Base-by-base conservation (phyloP, 169 alveolate genomes). In the Cytauxzoon felis region DNA sequence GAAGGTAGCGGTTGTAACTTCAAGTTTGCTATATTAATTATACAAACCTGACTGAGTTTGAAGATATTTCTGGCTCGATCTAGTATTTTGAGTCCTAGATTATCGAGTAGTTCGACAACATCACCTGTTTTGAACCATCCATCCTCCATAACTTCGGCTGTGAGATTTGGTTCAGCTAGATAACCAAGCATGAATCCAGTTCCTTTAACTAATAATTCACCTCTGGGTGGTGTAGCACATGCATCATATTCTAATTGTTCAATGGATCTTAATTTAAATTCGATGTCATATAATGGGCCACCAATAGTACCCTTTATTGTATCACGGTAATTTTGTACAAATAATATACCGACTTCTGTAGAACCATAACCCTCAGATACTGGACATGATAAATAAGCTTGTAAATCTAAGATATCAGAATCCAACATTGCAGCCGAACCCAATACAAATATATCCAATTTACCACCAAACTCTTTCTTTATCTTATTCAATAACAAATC, bases 61-160 rank as follows among this genome's bases (percentile, higher is more conserved):
- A 95, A 95, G 33, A 95, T 87, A 70, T 94, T 94, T 72, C 93
- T 90, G 21, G 95, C 95, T 60, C 99, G 79, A 72, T 95, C 99
- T 47, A 95, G 90, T 58, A 95, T 93, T 88, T 87, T 93, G 8
- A 95, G 65, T 0, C 93, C 92, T 58, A 93, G 92, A 52, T 80
- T 81, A 30, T 88, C 91, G 32, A 54, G 67, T 27, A 92, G 57
- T 47, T 81, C 92, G 18, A 90, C 98, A 27, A 94, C 87, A 65
- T 94, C 98, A 9, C 98, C 98, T 13, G 98, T 93, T 42, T 81
- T 90, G 49, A 90, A 68, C 94, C 96, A 94, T 0, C 97, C 97
- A 19, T 93, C 97, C 63, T 92, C 96, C 42, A 94, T 60, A 5
- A 91, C 89, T 51, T 91, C 95, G 30, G 71, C 73, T 4, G 96